These are phyloP conservation scores for Mycena indigotica DNA, from an alignment of 768 basidiomycete genomes.

Conservation along the genomic window DNA sequence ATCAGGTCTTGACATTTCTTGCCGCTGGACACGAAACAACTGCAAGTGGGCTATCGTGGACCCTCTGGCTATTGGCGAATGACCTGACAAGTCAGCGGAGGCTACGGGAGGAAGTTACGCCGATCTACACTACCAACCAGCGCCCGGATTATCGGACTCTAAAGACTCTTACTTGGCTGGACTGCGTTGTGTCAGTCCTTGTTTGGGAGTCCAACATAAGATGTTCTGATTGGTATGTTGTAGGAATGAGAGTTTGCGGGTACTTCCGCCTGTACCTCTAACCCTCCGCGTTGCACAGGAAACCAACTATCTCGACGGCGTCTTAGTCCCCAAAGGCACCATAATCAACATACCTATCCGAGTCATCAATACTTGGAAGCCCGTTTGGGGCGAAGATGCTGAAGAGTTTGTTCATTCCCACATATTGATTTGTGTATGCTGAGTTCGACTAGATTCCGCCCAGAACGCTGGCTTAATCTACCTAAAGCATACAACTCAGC, in stretches of 20 bases:
- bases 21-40: conserved; percentile 50
- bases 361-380: conserved; percentile 52
- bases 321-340: conserved; percentile 46
- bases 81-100: conserved; percentile 49
- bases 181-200: conserved; percentile 40
- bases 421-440: neutral
- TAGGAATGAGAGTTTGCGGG: conserved; percentile 44
- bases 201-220: neutral
- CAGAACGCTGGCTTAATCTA: conserved; percentile 48
- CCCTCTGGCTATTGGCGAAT: conserved; percentile 56
- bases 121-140: conserved; percentile 35
- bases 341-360: conserved; percentile 48
- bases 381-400: conserved; percentile 53
- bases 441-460: conserved; percentile 40
- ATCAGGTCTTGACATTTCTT: conserved; percentile 56
- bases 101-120: conserved; percentile 55
- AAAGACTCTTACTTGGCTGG: conserved; percentile 43
- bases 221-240: neutral
- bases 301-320: conserved; percentile 43
- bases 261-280: conserved; percentile 44
- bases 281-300: conserved; percentile 41
- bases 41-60: conserved; percentile 53
- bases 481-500: conserved; percentile 37
- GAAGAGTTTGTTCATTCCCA: conserved; percentile 38
- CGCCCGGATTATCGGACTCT: conserved; percentile 42